These are phyloP conservation scores for Eucalyptus tenuipes DNA, from an alignment of 345 rosid species.

Conservation along the genomic window DNA sequence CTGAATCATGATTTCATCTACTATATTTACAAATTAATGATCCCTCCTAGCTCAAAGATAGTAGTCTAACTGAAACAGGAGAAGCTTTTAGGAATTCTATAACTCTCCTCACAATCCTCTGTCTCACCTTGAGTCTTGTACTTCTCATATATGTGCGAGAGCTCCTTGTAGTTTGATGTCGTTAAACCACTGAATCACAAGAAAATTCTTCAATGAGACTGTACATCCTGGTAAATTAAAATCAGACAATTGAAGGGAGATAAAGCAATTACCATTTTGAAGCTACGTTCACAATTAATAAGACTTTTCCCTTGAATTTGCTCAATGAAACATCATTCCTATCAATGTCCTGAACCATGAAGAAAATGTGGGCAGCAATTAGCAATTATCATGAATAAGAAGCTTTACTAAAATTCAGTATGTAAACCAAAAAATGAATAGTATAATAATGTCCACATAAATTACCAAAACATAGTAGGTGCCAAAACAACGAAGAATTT, in stretches of 20 bases:
- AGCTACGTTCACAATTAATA: slow-evolving; percentile 92
- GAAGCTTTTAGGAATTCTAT: not conserved
- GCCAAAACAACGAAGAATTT: not conserved
- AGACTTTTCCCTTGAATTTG: slow-evolving; percentile 73
- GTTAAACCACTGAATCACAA: slow-evolving; percentile 66
- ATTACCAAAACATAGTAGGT: not conserved
- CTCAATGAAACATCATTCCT: slow-evolving; percentile 68
- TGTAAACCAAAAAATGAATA: not conserved
- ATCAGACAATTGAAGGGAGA: not conserved
- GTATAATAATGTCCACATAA: not conserved
- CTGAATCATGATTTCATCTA: not conserved
- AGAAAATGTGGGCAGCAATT: not conserved
- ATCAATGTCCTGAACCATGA: slow-evolving; percentile 62
- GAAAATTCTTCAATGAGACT: slow-evolving; percentile 3
- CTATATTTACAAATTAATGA: not conserved
- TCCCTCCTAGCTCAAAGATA: not conserved
- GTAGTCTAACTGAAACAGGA: not conserved
- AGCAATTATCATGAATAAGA: not conserved
- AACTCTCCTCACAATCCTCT: not conserved
- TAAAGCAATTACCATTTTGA: slow-evolving; percentile 54
- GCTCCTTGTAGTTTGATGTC: slow-evolving; percentile 78
- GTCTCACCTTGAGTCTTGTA: slow-evolving; percentile 76
- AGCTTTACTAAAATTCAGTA: not conserved
- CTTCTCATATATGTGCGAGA: slow-evolving; percentile 67
- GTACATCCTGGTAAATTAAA: not conserved